A percentile compares a stretch with the other conserved stretches of the same genome.
Evolutionary conservation across 2,329 filamentous ascomycete species (phyloP).

Genomic region (Dactylellina haptotyla): DNA sequence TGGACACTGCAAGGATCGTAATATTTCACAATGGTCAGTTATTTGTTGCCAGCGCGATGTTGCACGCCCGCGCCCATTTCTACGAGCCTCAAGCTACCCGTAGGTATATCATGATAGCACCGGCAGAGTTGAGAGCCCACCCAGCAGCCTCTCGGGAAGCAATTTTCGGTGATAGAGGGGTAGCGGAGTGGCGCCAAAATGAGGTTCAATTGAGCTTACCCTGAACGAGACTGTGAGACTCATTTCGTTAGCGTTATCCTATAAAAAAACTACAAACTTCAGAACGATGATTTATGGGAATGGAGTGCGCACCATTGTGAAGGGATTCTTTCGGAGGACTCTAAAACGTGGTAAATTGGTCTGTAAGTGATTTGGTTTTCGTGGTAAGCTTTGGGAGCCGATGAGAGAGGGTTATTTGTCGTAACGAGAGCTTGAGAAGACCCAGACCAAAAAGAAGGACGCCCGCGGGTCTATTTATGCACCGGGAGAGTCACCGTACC

Average conservation of each 20-base stretch:
- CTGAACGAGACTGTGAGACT: conserved; percentile 36
- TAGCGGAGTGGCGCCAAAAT: background rate
- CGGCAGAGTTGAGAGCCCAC: too few species aligned
- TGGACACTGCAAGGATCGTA: conserved; percentile 56
- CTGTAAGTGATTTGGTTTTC: conserved; percentile 17
- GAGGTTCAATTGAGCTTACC: conserved; percentile 20
- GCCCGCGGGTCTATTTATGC: conserved; percentile 43
- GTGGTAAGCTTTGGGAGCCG: conserved; percentile 30
- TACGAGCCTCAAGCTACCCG: too few species aligned
- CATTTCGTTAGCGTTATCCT: too few species aligned
- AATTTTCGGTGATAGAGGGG: conserved; percentile 2
- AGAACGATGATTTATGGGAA: background rate
- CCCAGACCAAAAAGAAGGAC: conserved; percentile 26
- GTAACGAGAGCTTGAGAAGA: conserved; percentile 27
- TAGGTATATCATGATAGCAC: too few species aligned
- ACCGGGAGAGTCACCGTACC: conserved; percentile 15
- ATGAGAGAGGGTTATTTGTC: conserved; percentile 40
- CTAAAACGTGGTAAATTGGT: conserved; percentile 15
- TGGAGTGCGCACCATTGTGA: conserved; percentile 35
- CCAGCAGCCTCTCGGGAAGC: too few species aligned
- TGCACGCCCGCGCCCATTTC: too few species aligned
- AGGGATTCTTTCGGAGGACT: conserved; percentile 4
- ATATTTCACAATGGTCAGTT: too few species aligned
- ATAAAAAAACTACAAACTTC: background rate
- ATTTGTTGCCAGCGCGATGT: too few species aligned